Conservation (phyloP, 148 eudicot species). For the Camellia japonica region DNA sequence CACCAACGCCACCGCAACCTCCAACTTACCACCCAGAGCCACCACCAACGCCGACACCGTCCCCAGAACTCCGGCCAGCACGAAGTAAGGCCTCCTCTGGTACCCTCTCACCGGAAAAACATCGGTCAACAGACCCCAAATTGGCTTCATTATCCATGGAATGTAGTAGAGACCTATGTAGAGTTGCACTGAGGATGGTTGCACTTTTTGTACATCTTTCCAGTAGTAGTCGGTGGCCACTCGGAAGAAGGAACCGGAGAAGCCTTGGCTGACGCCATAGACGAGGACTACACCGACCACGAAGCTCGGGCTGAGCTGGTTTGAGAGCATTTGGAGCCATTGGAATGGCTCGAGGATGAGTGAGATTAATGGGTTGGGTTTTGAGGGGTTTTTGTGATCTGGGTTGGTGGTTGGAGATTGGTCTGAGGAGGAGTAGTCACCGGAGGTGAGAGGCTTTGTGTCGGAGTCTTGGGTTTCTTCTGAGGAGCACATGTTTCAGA, state of each 20-base stretch:
- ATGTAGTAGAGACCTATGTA: slow-evolving; percentile 52
- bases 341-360: slow-evolving; percentile 31
- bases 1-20: slow-evolving; percentile 33
- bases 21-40: slow-evolving; percentile 25
- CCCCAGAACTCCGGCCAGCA: slow-evolving; percentile 46
- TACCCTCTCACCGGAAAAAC: slow-evolving; percentile 54
- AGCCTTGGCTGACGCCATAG: slow-evolving; percentile 63
- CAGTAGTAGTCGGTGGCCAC: slow-evolving; percentile 64
- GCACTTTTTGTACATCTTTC: slow-evolving; percentile 57
- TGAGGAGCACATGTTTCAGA: neutral
- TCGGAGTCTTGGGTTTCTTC: neutral
- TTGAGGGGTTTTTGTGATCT: neutral
- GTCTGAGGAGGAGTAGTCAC: neutral
- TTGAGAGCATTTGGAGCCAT: slow-evolving; percentile 37
- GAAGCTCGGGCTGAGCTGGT: slow-evolving; percentile 34
- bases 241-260: slow-evolving; percentile 45
- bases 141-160: slow-evolving; percentile 65
- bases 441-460: neutral
- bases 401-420: neutral
- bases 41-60: slow-evolving; percentile 33
- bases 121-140: slow-evolving; percentile 67
- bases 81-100: slow-evolving; percentile 47
- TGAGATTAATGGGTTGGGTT: neutral
- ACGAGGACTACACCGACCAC: slow-evolving; percentile 43
- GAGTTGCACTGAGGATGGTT: slow-evolving; percentile 48